Percentiles rank a stretch among this genome's conserved stretches.
Evolutionary conservation across 2,329 filamentous ascomycete species (phyloP).

Genomic region (Penicillium capsulatum): DNA sequence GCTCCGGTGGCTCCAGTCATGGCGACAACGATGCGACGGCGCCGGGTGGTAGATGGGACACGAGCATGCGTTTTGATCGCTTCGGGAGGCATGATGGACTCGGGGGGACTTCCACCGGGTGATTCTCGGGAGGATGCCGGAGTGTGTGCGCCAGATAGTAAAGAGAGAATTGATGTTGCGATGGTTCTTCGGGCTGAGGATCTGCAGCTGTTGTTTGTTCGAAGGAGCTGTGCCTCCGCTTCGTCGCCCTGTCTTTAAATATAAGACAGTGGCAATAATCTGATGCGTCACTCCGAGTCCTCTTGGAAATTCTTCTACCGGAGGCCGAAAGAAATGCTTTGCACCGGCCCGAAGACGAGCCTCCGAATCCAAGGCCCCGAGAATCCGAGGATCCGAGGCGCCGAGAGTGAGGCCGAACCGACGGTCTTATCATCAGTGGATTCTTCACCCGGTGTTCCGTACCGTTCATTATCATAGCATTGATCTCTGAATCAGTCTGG

Average conservation of each 20-base stretch:
- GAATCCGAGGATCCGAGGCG: too few relatives aligned
- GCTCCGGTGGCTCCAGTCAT: slow-evolving; percentile 52
- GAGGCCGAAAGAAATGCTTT: too few relatives aligned
- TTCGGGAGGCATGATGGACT: slow-evolving; percentile 7
- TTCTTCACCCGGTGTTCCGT: too few relatives aligned
- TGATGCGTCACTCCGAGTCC: too few relatives aligned
- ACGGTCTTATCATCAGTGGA: too few relatives aligned
- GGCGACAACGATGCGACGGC: slow-evolving; percentile 44
- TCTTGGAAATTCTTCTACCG: too few relatives aligned
- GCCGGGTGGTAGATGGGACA: slow-evolving; percentile 4
- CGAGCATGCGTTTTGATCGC: background rate
- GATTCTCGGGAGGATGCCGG: slow-evolving; percentile 17
- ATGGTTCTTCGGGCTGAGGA: background rate
- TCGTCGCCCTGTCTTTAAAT: background rate
- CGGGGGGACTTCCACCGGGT: slow-evolving; percentile 7
- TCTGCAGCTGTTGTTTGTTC: background rate
- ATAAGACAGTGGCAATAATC: background rate
- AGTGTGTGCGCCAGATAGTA: slow-evolving; percentile 17
- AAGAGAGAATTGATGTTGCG: slow-evolving; percentile 13
- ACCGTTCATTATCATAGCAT: too few relatives aligned
- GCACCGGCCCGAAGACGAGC: too few relatives aligned
- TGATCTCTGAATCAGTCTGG: too few relatives aligned
- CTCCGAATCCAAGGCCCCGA: too few relatives aligned
- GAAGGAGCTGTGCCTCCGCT: background rate
- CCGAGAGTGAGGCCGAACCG: too few relatives aligned